A percentile compares a stretch with the other conserved stretches of the same genome.
Conservation (phyloP, 257 asterid species). For the Solanum chilense region DNA sequence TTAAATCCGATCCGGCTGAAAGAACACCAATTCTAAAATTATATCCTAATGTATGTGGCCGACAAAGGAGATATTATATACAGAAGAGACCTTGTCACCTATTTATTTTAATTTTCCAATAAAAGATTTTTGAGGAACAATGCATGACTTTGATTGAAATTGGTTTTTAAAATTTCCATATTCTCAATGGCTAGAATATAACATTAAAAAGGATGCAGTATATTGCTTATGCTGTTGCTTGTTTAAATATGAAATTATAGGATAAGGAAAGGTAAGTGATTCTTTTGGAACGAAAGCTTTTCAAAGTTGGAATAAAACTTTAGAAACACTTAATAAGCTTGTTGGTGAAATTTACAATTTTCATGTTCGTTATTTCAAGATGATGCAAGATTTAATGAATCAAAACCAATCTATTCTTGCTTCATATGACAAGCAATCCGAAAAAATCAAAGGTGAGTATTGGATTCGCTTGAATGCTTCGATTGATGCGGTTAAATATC, state of each 20-base stretch:
- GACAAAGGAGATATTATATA: background rate
- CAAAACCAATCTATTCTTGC: background rate
- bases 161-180: background rate
- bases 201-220: background rate
- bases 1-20: background rate
- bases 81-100: background rate
- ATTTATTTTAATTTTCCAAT: background rate
- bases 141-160: background rate
- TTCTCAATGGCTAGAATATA: background rate
- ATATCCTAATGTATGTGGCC: background rate
- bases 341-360: background rate
- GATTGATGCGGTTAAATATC: background rate
- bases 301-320: background rate
- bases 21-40: background rate
- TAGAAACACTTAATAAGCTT: background rate
- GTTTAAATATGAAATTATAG: background rate
- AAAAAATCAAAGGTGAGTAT: background rate
- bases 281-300: background rate
- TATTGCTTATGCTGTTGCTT: background rate
- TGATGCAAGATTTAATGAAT: background rate
- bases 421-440: background rate
- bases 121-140: background rate
- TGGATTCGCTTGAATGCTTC: background rate
- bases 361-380: background rate
- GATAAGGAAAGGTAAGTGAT: background rate